Evolutionary conservation across 2,329 filamentous ascomycete species (phyloP).

Genomic region (Dactylonectria estremocensis): DNA sequence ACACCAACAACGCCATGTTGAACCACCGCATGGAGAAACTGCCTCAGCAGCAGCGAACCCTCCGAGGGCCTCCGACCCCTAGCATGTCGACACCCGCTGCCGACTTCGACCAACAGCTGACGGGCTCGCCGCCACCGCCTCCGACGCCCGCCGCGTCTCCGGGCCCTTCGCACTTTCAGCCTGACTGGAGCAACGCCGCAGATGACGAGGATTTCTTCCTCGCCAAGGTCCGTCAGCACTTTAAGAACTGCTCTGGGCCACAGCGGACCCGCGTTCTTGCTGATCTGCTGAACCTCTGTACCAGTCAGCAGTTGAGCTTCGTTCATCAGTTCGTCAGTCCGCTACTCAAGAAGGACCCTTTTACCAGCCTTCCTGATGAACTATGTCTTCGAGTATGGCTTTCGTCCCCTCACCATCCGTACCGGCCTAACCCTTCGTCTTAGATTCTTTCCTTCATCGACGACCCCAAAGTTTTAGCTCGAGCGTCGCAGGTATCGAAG

Average conservation of each 20-base stretch:
- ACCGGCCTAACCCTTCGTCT: slow-evolving; percentile 19
- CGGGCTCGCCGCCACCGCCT: slow-evolving; percentile 74
- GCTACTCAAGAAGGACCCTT: slow-evolving; percentile 94
- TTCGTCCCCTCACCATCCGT: too few relatives aligned
- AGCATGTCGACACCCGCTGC: slow-evolving; percentile 77
- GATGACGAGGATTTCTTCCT: slow-evolving; percentile 89
- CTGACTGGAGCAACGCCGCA: slow-evolving; percentile 83
- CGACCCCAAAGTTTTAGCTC: slow-evolving; percentile 92
- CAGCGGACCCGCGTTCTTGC: slow-evolving; percentile 87
- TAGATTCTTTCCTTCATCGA: slow-evolving; percentile 97
- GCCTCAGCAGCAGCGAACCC: slow-evolving; percentile 55
- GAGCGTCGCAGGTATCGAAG: slow-evolving; percentile 95
- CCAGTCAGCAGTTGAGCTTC: slow-evolving; percentile 94
- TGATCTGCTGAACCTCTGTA: slow-evolving; percentile 93
- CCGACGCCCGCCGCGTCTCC: slow-evolving; percentile 77
- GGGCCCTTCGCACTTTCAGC: slow-evolving; percentile 72
- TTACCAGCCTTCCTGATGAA: slow-evolving; percentile 92
- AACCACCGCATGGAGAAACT: slow-evolving; percentile 68
- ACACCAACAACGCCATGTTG: slow-evolving; percentile 61
- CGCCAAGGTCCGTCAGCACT: slow-evolving; percentile 83
- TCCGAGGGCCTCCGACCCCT: slow-evolving; percentile 74
- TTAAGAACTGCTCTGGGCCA: slow-evolving; percentile 81
- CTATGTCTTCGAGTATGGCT: slow-evolving; percentile 85
- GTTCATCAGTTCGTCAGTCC: slow-evolving; percentile 97
- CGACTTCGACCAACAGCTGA: slow-evolving; percentile 74